A percentile compares a stretch with the other conserved stretches of the same genome.
phyloP scores from a whole-genome alignment of 768 basidiomycete species.

The Hygrophoropsis aurantiaca region DNA sequence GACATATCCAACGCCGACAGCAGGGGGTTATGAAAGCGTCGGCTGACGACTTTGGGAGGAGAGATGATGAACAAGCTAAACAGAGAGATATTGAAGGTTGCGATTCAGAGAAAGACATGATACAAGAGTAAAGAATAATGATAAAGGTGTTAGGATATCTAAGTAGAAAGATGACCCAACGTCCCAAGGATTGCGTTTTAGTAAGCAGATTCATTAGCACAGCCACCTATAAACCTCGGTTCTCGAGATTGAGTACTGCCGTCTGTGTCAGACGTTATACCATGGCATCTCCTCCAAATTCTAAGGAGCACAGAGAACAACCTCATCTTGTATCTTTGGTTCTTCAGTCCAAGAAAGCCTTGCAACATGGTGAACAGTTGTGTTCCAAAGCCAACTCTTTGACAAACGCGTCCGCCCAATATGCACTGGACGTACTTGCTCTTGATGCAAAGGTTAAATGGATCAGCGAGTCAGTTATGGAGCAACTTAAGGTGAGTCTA shows the following conservation, averaged over 20 bases:
- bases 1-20: slow-evolving; percentile 67
- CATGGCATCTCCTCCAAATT: slow-evolving; percentile 21
- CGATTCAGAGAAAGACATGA: not conserved
- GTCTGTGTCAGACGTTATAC: not conserved
- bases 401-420: slow-evolving; percentile 65
- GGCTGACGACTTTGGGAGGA: slow-evolving; percentile 36
- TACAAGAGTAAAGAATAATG: not conserved
- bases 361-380: slow-evolving; percentile 74
- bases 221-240: not conserved
- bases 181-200: not conserved
- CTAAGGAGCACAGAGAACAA: slow-evolving; percentile 33
- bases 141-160: slow-evolving; percentile 1
- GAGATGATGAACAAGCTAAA: slow-evolving; percentile 60
- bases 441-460: slow-evolving; percentile 80
- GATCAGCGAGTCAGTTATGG: slow-evolving; percentile 70
- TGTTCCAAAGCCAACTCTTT: slow-evolving; percentile 65
- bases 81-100: slow-evolving; percentile 37
- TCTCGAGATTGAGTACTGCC: not conserved
- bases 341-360: slow-evolving; percentile 78
- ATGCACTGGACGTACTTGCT: slow-evolving; percentile 69
- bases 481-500: slow-evolving; percentile 69
- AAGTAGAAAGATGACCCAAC: not conserved
- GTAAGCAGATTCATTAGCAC: not conserved
- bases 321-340: slow-evolving; percentile 75
- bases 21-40: slow-evolving; percentile 56